Percentiles rank a stretch among this genome's conserved stretches.
These are phyloP conservation scores for Biscutella laevigata DNA, from an alignment of 441 rosid species.

Conservation along the genomic window DNA sequence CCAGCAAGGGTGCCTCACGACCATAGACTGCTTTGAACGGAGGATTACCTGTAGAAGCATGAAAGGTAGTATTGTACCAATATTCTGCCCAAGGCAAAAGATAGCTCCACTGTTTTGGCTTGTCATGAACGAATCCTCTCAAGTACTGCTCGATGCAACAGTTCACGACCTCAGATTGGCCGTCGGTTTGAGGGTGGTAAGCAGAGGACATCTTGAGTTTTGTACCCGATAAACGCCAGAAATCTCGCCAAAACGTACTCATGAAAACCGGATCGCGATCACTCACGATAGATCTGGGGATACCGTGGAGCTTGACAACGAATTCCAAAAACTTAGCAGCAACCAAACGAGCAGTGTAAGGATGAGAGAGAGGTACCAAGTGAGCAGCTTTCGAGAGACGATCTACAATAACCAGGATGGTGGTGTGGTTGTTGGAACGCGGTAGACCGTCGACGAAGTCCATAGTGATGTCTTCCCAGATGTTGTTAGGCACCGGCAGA, in stretches of 20 bases:
- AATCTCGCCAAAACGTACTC: neutral
- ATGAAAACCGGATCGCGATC: neutral
- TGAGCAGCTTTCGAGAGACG: neutral
- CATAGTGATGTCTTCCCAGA: neutral
- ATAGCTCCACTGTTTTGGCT: neutral
- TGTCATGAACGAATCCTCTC: neutral
- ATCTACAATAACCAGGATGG: neutral
- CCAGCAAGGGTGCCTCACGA: neutral
- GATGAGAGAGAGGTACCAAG: neutral
- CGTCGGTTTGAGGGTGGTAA: neutral
- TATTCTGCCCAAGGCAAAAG: neutral
- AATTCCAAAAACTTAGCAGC: neutral
- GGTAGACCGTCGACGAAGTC: neutral
- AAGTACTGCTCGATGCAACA: neutral
- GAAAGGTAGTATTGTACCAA: neutral
- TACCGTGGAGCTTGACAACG: neutral
- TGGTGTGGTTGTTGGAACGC: neutral
- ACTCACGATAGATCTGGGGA: neutral
- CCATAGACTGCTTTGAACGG: neutral
- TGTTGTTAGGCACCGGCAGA: fast-evolving
- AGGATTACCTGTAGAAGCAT: neutral
- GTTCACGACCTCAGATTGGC: neutral
- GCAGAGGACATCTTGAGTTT: neutral
- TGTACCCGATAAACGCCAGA: neutral
- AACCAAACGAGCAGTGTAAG: neutral